Percentiles rank a stretch among this genome's conserved stretches.
Conservation (phyloP, 106 monocot species). For the Vanilla planifolia region DNA sequence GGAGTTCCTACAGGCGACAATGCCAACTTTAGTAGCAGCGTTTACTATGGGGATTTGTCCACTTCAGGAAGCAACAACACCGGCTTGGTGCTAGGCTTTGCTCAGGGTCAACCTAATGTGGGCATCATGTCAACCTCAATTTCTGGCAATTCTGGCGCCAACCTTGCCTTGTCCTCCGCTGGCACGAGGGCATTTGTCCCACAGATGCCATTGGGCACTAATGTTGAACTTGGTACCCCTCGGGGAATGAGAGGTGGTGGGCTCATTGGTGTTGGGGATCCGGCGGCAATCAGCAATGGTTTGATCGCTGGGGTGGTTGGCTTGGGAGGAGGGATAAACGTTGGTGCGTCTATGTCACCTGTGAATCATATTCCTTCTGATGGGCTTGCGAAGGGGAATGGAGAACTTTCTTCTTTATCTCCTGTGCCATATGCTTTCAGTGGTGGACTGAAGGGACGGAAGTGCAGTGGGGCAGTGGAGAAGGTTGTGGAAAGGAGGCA, state of each 20-base stretch:
- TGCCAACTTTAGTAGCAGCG: conserved; percentile 3
- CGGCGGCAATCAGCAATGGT: conserved; percentile 17
- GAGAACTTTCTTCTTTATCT: conserved; percentile 34
- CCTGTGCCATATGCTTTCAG: conserved; percentile 33
- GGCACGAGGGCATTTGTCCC: background rate
- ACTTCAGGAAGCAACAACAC: background rate
- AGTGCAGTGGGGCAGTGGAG: conserved; percentile 25
- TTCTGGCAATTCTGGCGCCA: background rate
- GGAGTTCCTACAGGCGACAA: background rate
- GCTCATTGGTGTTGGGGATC: conserved; percentile 27
- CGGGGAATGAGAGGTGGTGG: conserved; percentile 7
- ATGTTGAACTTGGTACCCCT: background rate
- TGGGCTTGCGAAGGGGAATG: conserved; percentile 17
- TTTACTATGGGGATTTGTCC: conserved; percentile 25
- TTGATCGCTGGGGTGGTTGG: conserved; percentile 26
- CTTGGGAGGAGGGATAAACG: conserved; percentile 17
- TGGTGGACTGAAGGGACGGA: conserved; percentile 34
- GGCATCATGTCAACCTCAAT: background rate
- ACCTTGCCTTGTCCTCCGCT: background rate
- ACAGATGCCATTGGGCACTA: background rate
- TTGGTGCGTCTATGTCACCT: conserved; percentile 3
- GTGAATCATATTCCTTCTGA: conserved; percentile 13
- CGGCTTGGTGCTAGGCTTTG: conserved; percentile 2
- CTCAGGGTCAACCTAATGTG: background rate
- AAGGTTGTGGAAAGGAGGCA: conserved; percentile 28